phyloP scores from a whole-genome alignment of 2,329 filamentous ascomycete species.

The Ceratocystis harringtonii region DNA sequence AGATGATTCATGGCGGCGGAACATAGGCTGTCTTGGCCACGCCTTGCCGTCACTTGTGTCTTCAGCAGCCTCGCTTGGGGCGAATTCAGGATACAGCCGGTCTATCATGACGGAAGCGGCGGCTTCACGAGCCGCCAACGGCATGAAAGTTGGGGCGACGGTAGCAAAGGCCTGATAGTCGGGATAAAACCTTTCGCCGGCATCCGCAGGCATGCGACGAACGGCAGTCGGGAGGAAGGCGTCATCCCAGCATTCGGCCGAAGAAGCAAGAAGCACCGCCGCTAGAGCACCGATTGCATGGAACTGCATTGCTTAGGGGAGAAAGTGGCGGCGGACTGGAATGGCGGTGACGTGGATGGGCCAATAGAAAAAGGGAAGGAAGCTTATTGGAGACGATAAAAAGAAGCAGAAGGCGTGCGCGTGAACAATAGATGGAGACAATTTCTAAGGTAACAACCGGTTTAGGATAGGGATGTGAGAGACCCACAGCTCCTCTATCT shows the following conservation, averaged over 20 bases:
- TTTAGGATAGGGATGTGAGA: too few species aligned
- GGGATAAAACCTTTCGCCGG: slow-evolving; percentile 58
- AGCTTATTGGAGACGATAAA: background rate
- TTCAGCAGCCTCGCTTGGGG: slow-evolving; percentile 28
- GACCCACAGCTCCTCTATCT: too few species aligned
- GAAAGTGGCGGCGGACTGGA: background rate
- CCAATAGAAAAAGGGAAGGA: background rate
- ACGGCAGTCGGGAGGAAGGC: slow-evolving; percentile 42
- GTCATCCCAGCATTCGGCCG: slow-evolving; percentile 23
- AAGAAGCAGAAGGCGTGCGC: background rate
- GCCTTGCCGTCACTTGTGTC: slow-evolving; percentile 36
- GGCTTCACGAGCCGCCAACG: slow-evolving; percentile 22
- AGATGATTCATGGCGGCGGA: background rate
- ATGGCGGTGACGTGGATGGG: background rate
- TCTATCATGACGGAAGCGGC: slow-evolving; percentile 23
- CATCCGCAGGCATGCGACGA: slow-evolving; percentile 56
- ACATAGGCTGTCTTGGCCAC: slow-evolving; percentile 6
- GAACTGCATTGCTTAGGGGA: slow-evolving; percentile 26
- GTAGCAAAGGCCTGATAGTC: slow-evolving; percentile 43
- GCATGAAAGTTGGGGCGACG: slow-evolving; percentile 18
- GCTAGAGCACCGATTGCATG: slow-evolving; percentile 9
- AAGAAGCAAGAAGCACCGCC: background rate
- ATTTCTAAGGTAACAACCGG: too few species aligned
- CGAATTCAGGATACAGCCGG: slow-evolving; percentile 17
- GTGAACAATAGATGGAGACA: background rate